Percentiles rank a stretch among this genome's conserved stretches.
phyloP scores from a whole-genome alignment of 169 alveolate genomes.

The Cryptosporidium parvum region DNA sequence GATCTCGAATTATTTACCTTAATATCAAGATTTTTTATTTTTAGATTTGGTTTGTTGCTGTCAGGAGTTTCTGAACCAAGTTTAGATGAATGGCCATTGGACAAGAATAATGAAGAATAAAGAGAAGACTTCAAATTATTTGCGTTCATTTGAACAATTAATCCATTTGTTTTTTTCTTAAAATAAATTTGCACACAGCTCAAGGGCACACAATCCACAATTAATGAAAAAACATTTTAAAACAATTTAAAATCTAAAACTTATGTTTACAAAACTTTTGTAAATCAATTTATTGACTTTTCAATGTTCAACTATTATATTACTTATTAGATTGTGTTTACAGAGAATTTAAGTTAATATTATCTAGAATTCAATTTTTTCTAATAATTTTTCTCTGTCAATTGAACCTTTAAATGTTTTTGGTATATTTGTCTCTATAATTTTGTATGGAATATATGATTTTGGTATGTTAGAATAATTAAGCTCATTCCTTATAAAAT shows the following conservation, averaged over 20 bases:
- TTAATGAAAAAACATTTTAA: no score
- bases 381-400: background rate
- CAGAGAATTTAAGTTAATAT: background rate
- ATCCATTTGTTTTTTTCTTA: background rate
- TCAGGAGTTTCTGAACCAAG: background rate
- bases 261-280: background rate
- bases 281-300: no score
- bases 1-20: background rate
- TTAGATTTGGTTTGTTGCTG: background rate
- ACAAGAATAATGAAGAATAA: conserved; percentile 20
- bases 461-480: conserved; percentile 10
- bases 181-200: background rate
- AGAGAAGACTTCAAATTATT: conserved; percentile 24
- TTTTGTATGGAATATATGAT: conserved; percentile 32
- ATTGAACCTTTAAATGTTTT: conserved; percentile 46
- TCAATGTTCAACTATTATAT: background rate
- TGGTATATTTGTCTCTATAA: conserved; percentile 25
- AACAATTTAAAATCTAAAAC: no score
- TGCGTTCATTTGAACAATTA: background rate
- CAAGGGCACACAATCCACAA: background rate
- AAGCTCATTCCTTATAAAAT: background rate
- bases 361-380: background rate
- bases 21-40: background rate
- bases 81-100: background rate
- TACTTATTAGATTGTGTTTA: background rate